Percentiles rank a stretch among this genome's conserved stretches.
These are phyloP conservation scores for Cutaneotrichosporon sp. DNA, from an alignment of 1,284 basidiomycete genomes.

Conservation along the genomic window DNA sequence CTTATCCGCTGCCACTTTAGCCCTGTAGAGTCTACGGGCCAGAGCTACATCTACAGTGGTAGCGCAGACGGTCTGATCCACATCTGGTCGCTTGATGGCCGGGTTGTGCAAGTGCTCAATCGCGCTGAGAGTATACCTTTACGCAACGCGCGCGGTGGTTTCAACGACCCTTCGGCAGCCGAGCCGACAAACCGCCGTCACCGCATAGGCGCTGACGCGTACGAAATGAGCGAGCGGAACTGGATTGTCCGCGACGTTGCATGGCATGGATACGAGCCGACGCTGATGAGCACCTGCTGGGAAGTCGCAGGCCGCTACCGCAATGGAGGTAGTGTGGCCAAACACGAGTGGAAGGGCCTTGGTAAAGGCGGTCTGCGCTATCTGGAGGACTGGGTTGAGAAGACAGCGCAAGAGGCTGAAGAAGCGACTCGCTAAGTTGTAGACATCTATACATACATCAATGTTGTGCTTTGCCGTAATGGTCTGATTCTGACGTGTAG, in stretches of 20 bases:
- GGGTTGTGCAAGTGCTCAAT: slow-evolving; percentile 60
- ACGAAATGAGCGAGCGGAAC: slow-evolving; percentile 13
- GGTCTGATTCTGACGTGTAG: too few relatives aligned
- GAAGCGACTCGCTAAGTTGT: too few relatives aligned
- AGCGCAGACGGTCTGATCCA: slow-evolving; percentile 49
- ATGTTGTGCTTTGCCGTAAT: too few relatives aligned
- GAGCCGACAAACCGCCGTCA: slow-evolving; percentile 32
- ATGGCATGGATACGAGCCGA: slow-evolving; percentile 60
- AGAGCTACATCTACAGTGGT: slow-evolving; percentile 90
- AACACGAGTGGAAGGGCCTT: slow-evolving; percentile 90
- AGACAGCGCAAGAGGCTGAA: slow-evolving; percentile 44
- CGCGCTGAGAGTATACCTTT: slow-evolving; percentile 70
- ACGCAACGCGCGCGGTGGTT: slow-evolving; percentile 31
- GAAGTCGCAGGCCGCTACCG: slow-evolving; percentile 54
- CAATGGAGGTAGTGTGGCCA: slow-evolving; percentile 66
- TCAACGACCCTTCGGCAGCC: slow-evolving; percentile 43
- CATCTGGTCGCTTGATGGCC: slow-evolving; percentile 94
- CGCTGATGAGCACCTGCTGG: slow-evolving; percentile 88
- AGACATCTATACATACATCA: too few relatives aligned
- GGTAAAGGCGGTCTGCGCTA: slow-evolving; percentile 58
- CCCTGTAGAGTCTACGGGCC: slow-evolving; percentile 82
- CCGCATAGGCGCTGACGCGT: slow-evolving; percentile 55
- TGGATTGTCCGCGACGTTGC: slow-evolving; percentile 64
- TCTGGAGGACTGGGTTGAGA: slow-evolving; percentile 72
- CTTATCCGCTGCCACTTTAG: slow-evolving; percentile 95